These are phyloP conservation scores for Moniliophthora roreri DNA, from an alignment of 1,284 basidiomycete genomes.

Conservation along the genomic window DNA sequence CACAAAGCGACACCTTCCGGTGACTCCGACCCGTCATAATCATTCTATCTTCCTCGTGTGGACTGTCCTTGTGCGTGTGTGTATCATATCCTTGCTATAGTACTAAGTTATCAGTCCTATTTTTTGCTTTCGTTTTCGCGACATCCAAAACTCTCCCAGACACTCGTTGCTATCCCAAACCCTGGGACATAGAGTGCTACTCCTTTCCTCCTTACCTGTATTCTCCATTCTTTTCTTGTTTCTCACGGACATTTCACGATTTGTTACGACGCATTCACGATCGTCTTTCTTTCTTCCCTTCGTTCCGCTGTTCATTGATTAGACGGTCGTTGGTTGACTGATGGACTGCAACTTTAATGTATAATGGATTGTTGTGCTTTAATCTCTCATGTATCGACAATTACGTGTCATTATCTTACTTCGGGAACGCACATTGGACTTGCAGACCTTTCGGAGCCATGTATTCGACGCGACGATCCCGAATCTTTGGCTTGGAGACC, in stretches of 20 bases:
- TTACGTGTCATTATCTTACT: too few relatives aligned
- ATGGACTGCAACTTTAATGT: not conserved
- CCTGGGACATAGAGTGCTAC: not conserved
- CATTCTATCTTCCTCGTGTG: constrained; percentile 1
- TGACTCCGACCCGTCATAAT: constrained; percentile 23
- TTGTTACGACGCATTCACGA: constrained; percentile 12
- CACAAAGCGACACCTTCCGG: constrained; percentile 27
- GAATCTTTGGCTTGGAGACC: too few relatives aligned
- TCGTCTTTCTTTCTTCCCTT: constrained; percentile 2
- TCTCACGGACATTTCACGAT: constrained; percentile 3
- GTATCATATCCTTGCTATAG: constrained; percentile 3
- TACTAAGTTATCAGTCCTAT: constrained; percentile 1
- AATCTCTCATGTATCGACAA: not conserved
- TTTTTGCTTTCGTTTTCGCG: constrained; percentile 15
- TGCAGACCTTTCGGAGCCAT: too few relatives aligned
- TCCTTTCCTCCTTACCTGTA: not conserved
- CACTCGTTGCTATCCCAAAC: not conserved
- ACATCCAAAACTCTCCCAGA: not conserved
- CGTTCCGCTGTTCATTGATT: not conserved
- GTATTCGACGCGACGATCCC: too few relatives aligned
- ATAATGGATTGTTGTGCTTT: not conserved
- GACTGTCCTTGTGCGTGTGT: constrained; percentile 5
- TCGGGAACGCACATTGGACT: too few relatives aligned
- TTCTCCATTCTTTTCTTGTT: not conserved
- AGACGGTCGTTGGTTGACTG: constrained; percentile 1